Evolutionary conservation across 306 rosid species (phyloP), one percentile per base, ranked within the genome.

Genomic region (Betula pendula): DNA sequence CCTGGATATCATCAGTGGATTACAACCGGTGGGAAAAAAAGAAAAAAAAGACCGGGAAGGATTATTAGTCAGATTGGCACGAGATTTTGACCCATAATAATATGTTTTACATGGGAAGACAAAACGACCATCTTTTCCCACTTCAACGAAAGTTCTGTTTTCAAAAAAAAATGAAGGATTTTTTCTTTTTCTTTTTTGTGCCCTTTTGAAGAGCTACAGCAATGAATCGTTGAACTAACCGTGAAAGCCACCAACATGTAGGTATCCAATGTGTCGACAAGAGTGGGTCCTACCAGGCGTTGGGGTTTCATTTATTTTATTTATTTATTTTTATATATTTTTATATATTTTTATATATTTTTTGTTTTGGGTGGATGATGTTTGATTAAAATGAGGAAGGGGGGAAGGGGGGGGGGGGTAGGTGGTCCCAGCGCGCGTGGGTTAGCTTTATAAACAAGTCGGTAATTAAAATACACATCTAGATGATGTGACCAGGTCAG

Each of bases 351-450:
- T 5, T 6, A 38, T 38, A 5, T 35, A 0, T 35, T 4, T 35
- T 38, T 6, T 38, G 42, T 15, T 49, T 35, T 6, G 14, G 45
- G 60, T 12, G 15, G 45, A 8, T 43, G 13, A 63, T 68, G 71
- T 67, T 33, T 27, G 59, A 63, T 71, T 5, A 43, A 69, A 47
- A 63, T 19, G 51, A 78, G 10, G 24, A 58, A 63, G 53, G 59
- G 33, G 2, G 33, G 33, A 2, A 0, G 1, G 33, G 33, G 48
- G n/a, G 25, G 27, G 25, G 49, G 16, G 10, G 90, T n/a, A n/a
- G n/a, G n/a, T 81, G 91, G 85, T 80, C 85, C 90, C 81, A 59
- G n/a, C 59, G 85, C 91, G 96, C 92, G 86, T 86, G 88, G 87
- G 87, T 22, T 83, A 24, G 79, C 77, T 86, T 86, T 82, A 9